Conservation (phyloP, 1,284 basidiomycete genomes). For the Sanghuangporus baumii region DNA sequence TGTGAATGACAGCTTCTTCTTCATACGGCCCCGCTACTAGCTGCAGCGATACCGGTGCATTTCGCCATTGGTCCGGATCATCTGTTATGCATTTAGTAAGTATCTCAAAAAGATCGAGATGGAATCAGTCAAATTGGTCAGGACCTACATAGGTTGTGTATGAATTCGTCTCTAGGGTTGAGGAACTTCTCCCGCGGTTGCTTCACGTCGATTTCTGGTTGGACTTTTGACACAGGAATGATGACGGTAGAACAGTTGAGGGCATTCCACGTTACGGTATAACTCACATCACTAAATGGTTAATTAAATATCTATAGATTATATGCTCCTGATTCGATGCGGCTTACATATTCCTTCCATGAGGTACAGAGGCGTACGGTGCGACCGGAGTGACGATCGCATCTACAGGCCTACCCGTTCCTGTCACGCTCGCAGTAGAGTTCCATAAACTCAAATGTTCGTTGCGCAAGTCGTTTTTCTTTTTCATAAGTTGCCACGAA, state of each 20-base stretch:
- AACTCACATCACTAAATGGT: constrained; percentile 35
- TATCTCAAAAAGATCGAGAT: not conserved
- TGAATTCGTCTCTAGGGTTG: constrained; percentile 38
- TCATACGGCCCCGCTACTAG: constrained; percentile 63
- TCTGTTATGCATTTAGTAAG: constrained; percentile 34
- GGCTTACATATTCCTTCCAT: constrained; percentile 43
- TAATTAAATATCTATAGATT: no score
- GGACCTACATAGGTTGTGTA: constrained; percentile 52
- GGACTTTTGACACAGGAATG: constrained; percentile 61
- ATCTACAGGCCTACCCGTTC: constrained; percentile 58
- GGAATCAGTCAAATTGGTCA: not conserved
- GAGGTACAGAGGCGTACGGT: constrained; percentile 46
- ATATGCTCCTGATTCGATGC: no score
- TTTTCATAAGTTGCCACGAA: constrained; percentile 51
- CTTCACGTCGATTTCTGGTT: constrained; percentile 42
- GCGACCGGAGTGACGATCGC: constrained; percentile 55
- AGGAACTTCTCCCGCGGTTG: constrained; percentile 39
- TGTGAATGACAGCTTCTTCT: constrained; percentile 63
- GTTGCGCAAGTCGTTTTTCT: constrained; percentile 40
- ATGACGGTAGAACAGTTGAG: constrained; percentile 61
- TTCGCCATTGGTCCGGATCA: constrained; percentile 44
- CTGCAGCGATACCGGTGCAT: constrained; percentile 65
- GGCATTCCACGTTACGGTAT: constrained; percentile 62
- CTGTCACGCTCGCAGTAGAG: constrained; percentile 38
- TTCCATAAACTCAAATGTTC: constrained; percentile 54